Evolutionary conservation across 768 basidiomycete genomes (phyloP).

Genomic region (Coprinopsis sp.): DNA sequence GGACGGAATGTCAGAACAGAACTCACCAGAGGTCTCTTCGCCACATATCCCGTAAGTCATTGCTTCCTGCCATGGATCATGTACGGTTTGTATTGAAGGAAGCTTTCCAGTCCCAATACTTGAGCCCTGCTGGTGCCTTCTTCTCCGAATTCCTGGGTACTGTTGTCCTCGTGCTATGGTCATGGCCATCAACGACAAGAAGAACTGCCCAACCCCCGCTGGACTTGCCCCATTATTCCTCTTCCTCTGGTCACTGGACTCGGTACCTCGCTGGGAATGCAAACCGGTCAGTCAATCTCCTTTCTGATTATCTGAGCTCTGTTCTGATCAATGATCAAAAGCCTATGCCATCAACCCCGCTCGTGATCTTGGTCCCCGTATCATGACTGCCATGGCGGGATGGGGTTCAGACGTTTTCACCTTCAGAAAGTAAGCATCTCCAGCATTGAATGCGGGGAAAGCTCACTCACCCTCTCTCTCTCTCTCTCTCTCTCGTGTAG

Average conservation of each 20-base stretch:
- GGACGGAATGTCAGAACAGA: conserved; percentile 48
- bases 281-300: conserved; percentile 41
- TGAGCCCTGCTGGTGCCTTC: conserved; percentile 36
- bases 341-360: conserved; percentile 40
- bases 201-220: conserved; percentile 42
- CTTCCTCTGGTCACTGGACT: conserved; percentile 57
- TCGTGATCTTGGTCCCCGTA: conserved; percentile 51
- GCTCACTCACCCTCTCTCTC: background rate
- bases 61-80: background rate
- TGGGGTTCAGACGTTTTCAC: conserved; percentile 46
- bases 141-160: conserved; percentile 53
- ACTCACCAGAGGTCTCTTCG: conserved; percentile 51
- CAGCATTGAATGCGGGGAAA: background rate
- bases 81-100: background rate
- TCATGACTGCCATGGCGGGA: conserved; percentile 65
- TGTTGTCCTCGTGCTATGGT: conserved; percentile 51
- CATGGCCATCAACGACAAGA: conserved; percentile 49
- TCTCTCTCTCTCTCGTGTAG: conserved; percentile 21
- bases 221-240: conserved; percentile 52
- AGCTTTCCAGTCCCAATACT: conserved; percentile 28
- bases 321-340: too few relatives aligned
- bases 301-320: too few relatives aligned
- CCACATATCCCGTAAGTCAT: conserved; percentile 52
- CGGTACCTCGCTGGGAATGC: conserved; percentile 52
- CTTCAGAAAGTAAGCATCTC: conserved; percentile 34